Conservation (phyloP, 31 red algal species). For the Porphyra umbilicalis region DNA sequence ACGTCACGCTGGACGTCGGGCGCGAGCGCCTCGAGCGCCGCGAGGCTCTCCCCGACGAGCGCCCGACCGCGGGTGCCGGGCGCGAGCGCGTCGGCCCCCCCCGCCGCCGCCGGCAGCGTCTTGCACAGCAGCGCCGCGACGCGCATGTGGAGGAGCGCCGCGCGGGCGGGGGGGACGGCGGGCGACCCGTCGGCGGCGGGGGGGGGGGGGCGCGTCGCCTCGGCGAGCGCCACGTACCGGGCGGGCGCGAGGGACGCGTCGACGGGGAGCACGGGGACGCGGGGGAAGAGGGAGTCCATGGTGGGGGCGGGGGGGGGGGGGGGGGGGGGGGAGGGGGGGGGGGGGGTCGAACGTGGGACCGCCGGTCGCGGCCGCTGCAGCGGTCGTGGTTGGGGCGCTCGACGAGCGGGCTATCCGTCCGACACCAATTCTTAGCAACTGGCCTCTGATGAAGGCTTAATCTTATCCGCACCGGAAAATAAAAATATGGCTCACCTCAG, state of each 20-base stretch:
- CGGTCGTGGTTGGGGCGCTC: too few relatives aligned
- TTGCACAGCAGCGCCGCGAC: slow-evolving; percentile 51
- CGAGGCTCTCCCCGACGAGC: background rate
- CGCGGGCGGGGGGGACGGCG: slow-evolving; percentile 10
- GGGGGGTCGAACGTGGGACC: too few relatives aligned
- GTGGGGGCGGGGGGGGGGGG: background rate
- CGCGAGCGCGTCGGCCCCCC: background rate
- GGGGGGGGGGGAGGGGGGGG: background rate
- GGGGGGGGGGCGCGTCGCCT: background rate
- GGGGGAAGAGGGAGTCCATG: slow-evolving; percentile 33
- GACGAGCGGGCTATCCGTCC: too few relatives aligned
- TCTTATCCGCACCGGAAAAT: too few relatives aligned
- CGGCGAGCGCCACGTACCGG: slow-evolving; percentile 21
- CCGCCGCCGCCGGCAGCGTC: slow-evolving; percentile 23
- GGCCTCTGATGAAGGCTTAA: too few relatives aligned
- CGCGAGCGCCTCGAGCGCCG: background rate
- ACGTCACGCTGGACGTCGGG: background rate
- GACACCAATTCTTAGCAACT: too few relatives aligned
- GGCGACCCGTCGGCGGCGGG: background rate
- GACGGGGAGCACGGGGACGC: slow-evolving; percentile 28
- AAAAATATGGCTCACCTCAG: too few relatives aligned
- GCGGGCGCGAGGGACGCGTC: slow-evolving; percentile 19
- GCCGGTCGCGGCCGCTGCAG: too few relatives aligned
- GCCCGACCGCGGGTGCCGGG: background rate
- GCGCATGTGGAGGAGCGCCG: slow-evolving; percentile 50